Conservation (phyloP, 2,329 filamentous ascomycete species). For the Chaetomiaceae sp. region DNA sequence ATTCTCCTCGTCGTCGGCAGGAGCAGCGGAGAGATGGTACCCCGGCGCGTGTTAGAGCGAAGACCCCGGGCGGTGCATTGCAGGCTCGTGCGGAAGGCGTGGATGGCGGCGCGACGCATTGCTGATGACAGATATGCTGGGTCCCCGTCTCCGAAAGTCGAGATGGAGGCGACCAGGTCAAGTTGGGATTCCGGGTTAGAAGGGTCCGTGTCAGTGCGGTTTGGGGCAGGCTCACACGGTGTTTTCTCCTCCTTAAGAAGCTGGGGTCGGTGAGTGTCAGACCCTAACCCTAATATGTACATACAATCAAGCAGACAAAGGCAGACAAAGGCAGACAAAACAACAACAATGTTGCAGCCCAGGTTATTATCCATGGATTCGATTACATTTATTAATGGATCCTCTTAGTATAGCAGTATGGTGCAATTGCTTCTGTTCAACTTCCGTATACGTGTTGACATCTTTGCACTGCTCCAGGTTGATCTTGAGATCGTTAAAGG, state of each 20-base stretch:
- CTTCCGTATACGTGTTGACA: too few relatives aligned
- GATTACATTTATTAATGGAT: too few relatives aligned
- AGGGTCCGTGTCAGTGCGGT: constrained; percentile 2
- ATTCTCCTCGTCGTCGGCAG: constrained; percentile 23
- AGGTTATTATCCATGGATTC: too few relatives aligned
- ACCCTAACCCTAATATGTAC: background rate
- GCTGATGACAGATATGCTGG: constrained; percentile 29
- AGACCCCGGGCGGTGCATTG: constrained; percentile 59
- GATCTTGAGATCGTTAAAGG: too few relatives aligned
- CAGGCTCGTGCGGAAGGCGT: constrained; percentile 64
- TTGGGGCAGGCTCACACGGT: background rate
- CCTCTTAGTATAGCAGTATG: too few relatives aligned
- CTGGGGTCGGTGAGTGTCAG: background rate
- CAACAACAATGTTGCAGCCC: too few relatives aligned
- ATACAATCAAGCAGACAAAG: too few relatives aligned
- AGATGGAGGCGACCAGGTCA: constrained; percentile 3
- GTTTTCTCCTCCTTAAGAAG: too few relatives aligned
- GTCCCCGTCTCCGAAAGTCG: constrained; percentile 5
- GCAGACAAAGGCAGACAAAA: background rate
- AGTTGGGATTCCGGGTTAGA: constrained; percentile 11
- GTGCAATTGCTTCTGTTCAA: too few relatives aligned
- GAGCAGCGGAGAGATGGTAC: constrained; percentile 32
- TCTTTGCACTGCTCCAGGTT: too few relatives aligned
- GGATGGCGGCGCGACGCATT: constrained; percentile 71
- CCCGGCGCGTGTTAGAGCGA: constrained; percentile 43